These are phyloP conservation scores for Cryptosporidium sp. DNA, from an alignment of 169 alveolate genomes.

Conservation along the genomic window DNA sequence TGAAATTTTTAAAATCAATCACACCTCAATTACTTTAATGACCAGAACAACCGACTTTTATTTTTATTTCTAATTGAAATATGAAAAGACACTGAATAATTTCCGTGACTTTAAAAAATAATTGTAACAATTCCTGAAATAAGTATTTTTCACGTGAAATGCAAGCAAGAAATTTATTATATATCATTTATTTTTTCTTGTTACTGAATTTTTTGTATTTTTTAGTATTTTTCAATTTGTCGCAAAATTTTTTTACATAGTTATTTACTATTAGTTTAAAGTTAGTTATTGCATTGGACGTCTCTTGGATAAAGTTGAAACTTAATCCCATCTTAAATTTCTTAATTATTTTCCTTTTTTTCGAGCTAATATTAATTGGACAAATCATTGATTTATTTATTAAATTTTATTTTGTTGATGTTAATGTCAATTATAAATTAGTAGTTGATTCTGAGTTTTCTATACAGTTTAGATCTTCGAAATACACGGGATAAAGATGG, in stretches of 20 bases:
- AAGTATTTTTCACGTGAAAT: background rate
- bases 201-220: background rate
- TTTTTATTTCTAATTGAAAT: too few relatives aligned
- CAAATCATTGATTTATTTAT: background rate
- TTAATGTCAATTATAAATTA: background rate
- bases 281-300: background rate
- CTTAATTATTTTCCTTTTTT: background rate
- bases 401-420: background rate
- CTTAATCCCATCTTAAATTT: background rate
- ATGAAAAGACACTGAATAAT: too few relatives aligned
- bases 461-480: background rate
- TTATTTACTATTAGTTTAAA: background rate
- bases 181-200: too few relatives aligned
- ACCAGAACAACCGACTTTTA: background rate
- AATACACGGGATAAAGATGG: background rate
- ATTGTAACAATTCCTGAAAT: too few relatives aligned
- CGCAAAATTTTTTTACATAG: background rate
- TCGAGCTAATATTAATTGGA: slow-evolving; percentile 9
- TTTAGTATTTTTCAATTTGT: too few relatives aligned
- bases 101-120: background rate
- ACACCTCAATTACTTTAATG: too few relatives aligned
- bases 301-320: background rate
- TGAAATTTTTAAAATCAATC: background rate
- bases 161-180: background rate
- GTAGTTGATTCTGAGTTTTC: background rate